Percentiles rank a stretch among this genome's conserved stretches.
Evolutionary conservation across 2,329 filamentous ascomycete genomes (phyloP).

Genomic region (Ascochyta viciae-villosae): DNA sequence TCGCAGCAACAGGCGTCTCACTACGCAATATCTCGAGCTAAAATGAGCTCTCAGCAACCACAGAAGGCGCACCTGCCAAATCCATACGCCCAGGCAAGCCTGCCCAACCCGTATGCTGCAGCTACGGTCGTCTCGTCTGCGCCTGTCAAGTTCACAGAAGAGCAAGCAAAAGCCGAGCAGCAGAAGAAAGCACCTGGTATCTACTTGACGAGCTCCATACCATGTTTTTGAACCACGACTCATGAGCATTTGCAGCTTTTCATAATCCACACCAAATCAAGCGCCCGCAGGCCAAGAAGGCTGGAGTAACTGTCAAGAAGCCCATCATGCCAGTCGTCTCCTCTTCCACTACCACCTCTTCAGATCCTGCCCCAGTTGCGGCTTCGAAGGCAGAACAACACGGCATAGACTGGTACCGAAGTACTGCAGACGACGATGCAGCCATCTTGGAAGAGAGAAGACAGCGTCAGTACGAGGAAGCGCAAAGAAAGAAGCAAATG

Average conservation of each 20-base stretch:
- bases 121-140: constrained; percentile 37
- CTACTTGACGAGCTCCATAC: constrained; percentile 32
- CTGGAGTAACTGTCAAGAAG: constrained; percentile 31
- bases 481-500: constrained; percentile 65
- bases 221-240: constrained; percentile 34
- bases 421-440: constrained; percentile 80
- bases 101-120: constrained; percentile 38
- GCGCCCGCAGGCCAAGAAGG: constrained; percentile 41
- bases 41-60: constrained; percentile 34
- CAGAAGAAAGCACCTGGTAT: constrained; percentile 46
- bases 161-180: constrained; percentile 42
- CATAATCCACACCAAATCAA: constrained; percentile 45
- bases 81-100: constrained; percentile 34
- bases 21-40: constrained; percentile 18
- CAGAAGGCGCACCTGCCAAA: constrained; percentile 36
- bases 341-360: constrained; percentile 18
- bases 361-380: constrained; percentile 23
- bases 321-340: constrained; percentile 29
- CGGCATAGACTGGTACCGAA: constrained; percentile 66
- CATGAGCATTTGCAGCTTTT: constrained; percentile 39
- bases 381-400: constrained; percentile 26
- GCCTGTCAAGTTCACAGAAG: constrained; percentile 38
- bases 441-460: constrained; percentile 69
- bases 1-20: constrained; percentile 3
- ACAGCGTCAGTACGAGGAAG: constrained; percentile 73